Evolutionary conservation across 768 basidiomycete genomes (phyloP).

Genomic region (Tylopilus plumbeoviolaceoides): DNA sequence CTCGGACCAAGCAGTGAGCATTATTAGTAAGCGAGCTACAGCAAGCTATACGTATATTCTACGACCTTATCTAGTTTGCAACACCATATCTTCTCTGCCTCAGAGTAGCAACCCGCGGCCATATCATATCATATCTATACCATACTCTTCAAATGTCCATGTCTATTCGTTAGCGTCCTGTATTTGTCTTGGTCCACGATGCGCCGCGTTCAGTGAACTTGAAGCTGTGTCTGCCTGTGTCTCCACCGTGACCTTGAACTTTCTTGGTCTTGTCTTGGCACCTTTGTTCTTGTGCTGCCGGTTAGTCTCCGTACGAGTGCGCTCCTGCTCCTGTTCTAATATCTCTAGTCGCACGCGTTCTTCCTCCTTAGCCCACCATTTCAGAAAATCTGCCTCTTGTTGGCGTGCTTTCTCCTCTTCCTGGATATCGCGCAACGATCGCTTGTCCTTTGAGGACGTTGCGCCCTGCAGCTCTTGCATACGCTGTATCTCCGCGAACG

Average conservation of each 20-base stretch:
- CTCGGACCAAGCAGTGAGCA: too few species aligned
- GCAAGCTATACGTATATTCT: too few species aligned
- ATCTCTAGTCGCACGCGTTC: conserved; percentile 57
- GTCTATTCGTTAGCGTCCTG: background rate
- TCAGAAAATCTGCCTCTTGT: conserved; percentile 75
- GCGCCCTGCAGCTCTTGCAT: conserved; percentile 58
- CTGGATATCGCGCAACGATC: conserved; percentile 78
- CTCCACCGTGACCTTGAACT: conserved; percentile 7
- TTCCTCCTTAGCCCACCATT: conserved; percentile 89
- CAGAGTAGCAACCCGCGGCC: background rate
- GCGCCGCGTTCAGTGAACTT: background rate
- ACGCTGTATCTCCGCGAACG: conserved; percentile 83
- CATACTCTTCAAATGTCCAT: background rate
- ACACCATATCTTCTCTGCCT: background rate
- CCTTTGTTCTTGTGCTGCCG: conserved; percentile 4
- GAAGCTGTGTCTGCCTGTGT: background rate
- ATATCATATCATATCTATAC: background rate
- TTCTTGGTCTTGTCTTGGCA: conserved; percentile 4
- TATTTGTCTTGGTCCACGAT: background rate
- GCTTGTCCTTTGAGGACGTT: conserved; percentile 43
- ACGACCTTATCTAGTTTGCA: background rate
- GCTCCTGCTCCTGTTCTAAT: background rate
- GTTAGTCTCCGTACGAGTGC: background rate
- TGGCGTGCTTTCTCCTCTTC: conserved; percentile 69
- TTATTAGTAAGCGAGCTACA: too few species aligned